phyloP scores from a whole-genome alignment of 768 basidiomycete genomes.

The Amanita thiersii region DNA sequence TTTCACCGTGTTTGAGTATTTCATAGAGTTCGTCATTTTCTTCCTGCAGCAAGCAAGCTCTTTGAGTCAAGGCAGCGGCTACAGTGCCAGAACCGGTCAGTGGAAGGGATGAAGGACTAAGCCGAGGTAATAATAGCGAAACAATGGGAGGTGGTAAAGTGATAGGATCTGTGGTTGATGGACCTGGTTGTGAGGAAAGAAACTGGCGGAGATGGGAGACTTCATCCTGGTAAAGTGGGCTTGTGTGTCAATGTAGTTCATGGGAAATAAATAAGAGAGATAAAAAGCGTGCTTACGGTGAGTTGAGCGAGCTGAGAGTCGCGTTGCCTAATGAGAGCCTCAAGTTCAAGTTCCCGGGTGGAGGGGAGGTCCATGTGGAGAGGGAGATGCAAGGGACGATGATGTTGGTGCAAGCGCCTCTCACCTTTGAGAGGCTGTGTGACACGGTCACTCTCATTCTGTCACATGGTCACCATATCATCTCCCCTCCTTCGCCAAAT shows the following conservation, averaged over 20 bases:
- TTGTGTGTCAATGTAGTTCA: constrained; percentile 11
- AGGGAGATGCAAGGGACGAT: no score
- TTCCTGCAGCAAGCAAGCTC: constrained; percentile 66
- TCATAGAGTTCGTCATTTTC: constrained; percentile 86
- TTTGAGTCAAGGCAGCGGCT: constrained; percentile 66
- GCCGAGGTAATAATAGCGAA: constrained; percentile 61
- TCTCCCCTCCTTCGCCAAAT: no score
- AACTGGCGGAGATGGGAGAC: constrained; percentile 60
- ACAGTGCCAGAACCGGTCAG: constrained; percentile 44
- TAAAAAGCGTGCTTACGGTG: constrained; percentile 39
- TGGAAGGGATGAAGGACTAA: constrained; percentile 34
- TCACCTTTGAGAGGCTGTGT: background rate
- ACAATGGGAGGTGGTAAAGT: constrained; percentile 66
- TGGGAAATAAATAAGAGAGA: constrained; percentile 3
- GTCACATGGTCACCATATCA: no score
- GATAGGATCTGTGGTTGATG: constrained; percentile 52
- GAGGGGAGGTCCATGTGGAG: constrained; percentile 60
- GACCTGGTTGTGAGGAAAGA: constrained; percentile 50
- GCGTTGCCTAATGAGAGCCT: constrained; percentile 66
- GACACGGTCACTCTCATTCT: no score
- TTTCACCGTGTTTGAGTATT: constrained; percentile 65
- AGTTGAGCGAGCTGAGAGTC: constrained; percentile 67
- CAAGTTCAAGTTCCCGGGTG: constrained; percentile 73
- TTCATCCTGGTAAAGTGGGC: constrained; percentile 50
- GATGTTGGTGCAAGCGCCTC: no score